A percentile compares a stretch with the other conserved stretches of the same genome.
Conservation (phyloP, 371 early-diverging fungal species). For the Mortierella sp. region DNA sequence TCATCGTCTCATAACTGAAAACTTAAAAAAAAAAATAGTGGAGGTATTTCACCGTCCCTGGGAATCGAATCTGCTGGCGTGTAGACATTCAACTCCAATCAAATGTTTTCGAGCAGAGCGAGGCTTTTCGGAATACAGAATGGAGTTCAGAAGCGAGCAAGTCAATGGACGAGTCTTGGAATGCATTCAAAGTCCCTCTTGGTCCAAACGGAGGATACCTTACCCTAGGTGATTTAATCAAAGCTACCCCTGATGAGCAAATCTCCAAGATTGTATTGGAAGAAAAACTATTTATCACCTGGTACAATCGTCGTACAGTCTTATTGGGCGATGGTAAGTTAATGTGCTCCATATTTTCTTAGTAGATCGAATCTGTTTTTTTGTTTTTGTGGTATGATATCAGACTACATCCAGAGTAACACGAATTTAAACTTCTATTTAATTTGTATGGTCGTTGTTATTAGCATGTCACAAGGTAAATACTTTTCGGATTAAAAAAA, state of each 20-base stretch:
- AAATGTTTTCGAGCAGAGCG: not conserved
- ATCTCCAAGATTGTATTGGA: conserved; percentile 26
- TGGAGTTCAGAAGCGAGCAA: not conserved
- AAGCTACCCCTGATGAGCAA: conserved; percentile 12
- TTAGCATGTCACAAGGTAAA: conserved; percentile 29
- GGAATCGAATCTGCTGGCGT: not conserved
- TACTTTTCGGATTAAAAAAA: not conserved
- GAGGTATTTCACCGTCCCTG: not conserved
- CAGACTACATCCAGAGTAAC: not conserved
- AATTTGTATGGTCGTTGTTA: not conserved
- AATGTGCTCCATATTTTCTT: too few relatives aligned
- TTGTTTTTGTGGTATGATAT: not conserved
- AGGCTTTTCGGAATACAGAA: not conserved
- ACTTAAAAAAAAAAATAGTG: not conserved
- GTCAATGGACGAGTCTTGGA: not conserved
- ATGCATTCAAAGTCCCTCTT: not conserved
- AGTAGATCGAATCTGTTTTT: too few relatives aligned
- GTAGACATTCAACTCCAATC: not conserved
- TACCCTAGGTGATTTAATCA: conserved; percentile 10
- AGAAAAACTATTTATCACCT: conserved; percentile 32
- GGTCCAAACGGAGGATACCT: not conserved
- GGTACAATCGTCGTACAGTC: conserved; percentile 24
- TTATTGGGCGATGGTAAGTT: conserved; percentile 34
- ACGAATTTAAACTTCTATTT: not conserved
- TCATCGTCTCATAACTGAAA: not conserved